These are phyloP conservation scores for Cadophora luteo-olivacea DNA, from an alignment of 2,329 filamentous ascomycete species.

Conservation along the genomic window DNA sequence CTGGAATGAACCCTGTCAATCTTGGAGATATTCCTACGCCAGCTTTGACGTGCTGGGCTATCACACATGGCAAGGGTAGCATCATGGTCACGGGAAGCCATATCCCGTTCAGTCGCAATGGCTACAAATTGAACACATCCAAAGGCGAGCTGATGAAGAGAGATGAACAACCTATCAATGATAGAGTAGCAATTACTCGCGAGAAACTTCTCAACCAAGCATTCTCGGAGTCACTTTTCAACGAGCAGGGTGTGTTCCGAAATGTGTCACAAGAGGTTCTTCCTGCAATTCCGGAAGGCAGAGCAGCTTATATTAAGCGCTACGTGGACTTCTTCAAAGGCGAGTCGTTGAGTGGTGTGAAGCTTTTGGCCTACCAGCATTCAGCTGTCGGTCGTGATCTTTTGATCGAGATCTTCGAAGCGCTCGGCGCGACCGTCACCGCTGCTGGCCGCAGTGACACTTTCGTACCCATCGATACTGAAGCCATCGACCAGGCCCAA, in stretches of 20 bases:
- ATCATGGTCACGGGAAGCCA: constrained; percentile 48
- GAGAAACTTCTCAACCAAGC: constrained; percentile 40
- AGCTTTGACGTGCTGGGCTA: constrained; percentile 43
- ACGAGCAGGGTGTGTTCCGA: constrained; percentile 42
- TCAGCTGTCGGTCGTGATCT: constrained; percentile 46
- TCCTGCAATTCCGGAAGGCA: constrained; percentile 34
- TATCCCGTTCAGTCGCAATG: constrained; percentile 47
- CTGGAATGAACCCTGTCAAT: constrained; percentile 43
- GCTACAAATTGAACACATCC: constrained; percentile 46
- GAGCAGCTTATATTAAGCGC: constrained; percentile 41
- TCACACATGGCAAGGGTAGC: constrained; percentile 43
- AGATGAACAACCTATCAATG: constrained; percentile 44
- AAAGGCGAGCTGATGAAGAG: constrained; percentile 45
- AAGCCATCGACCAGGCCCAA: constrained; percentile 45
- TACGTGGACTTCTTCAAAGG: constrained; percentile 45
- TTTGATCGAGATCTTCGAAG: constrained; percentile 43
- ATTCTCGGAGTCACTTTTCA: constrained; percentile 42
- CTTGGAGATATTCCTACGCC: constrained; percentile 46
- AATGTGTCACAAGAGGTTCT: constrained; percentile 30
- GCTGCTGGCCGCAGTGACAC: constrained; percentile 45
- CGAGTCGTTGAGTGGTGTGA: constrained; percentile 41
- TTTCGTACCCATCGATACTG: constrained; percentile 46
- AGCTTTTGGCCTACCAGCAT: constrained; percentile 45
- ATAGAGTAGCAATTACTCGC: constrained; percentile 39
- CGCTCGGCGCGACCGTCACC: constrained; percentile 42